Conservation (phyloP, 768 basidiomycete species). For the Tulasnella sp. region DNA sequence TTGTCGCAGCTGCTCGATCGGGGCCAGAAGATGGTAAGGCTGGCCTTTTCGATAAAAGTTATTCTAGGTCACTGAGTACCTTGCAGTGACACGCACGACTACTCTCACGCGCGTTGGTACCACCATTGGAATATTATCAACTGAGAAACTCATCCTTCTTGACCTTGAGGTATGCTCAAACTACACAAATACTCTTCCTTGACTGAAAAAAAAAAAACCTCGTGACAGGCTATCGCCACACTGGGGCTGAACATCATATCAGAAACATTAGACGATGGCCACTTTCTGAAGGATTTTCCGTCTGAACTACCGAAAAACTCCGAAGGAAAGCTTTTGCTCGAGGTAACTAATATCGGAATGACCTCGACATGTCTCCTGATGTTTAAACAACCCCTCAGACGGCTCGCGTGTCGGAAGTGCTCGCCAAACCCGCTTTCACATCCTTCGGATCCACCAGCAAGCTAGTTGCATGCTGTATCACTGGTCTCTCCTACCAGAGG, state of each 20-base stretch:
- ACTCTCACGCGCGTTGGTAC: neutral
- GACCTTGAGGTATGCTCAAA: slow-evolving; percentile 1
- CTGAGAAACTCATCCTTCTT: slow-evolving; percentile 2
- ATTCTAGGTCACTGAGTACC: neutral
- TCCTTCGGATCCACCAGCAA: neutral
- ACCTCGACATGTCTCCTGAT: too few species aligned
- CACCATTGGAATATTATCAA: neutral
- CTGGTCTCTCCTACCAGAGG: neutral
- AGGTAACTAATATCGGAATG: neutral
- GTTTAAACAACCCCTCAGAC: too few species aligned
- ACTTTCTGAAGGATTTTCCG: slow-evolving; percentile 1
- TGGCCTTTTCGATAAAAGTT: neutral
- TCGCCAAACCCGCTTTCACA: neutral
- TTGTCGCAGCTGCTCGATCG: neutral
- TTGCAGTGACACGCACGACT: neutral
- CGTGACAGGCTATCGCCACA: neutral
- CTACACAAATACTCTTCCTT: neutral
- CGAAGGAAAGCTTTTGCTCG: neutral
- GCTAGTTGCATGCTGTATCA: slow-evolving; percentile 1
- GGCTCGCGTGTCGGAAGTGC: neutral
- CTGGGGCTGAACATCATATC: neutral
- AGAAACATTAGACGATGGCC: neutral
- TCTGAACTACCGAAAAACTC: neutral
- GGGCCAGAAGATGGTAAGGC: neutral
- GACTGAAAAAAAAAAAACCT: neutral